Base-by-base conservation (phyloP, 148 eudicot species). In the Selenicereus undatus region DNA sequence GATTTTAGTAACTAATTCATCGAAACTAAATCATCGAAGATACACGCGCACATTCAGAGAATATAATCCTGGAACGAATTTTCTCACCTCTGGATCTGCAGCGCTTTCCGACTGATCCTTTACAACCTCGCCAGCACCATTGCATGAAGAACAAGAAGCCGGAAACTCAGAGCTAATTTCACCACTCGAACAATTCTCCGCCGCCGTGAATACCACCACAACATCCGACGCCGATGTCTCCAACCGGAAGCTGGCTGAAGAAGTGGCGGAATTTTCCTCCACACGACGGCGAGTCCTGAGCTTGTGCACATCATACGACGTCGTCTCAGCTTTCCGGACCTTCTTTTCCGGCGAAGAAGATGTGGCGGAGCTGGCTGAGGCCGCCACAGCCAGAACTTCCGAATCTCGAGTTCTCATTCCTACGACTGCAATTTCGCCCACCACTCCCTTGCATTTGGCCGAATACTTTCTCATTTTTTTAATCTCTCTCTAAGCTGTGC, bases 81-180 rank as follows among this genome's bases (percentile, higher is more conserved):
- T 56, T 27, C 76, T 66, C 79, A 91, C 97, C 91, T 88, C 87
- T 74, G 84, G 89, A 90, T 89, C 90, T 83, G 75, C 74, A 21
- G 16, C 20, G 22, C 75, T 65, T 52, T 76, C 81, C 45, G 73
- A 68, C 14, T 65, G 70, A 60, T 84, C 78, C 42, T 79, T 75
- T 1, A 50, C 77, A 21, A 79, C 12, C 65, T 82, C 84, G 75
- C 54, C 73, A 0, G 58, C 71, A 73, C 64, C 66, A 35, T 85
- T 85, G 73, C 91, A 87, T 32, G 89, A 89, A 76, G 82, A 81
- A 72, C 89, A 87, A 26, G 89, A 83, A 11, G 83, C 54, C 66
- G 72, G 81, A 58, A 76, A 72, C 29, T 81, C 83, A 1, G 82
- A 79, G 62, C 72, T 30, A 51, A 35, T 43, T 51, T 62, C 81